Conservation (phyloP, 768 basidiomycete genomes). For the Boletus speciosus region DNA sequence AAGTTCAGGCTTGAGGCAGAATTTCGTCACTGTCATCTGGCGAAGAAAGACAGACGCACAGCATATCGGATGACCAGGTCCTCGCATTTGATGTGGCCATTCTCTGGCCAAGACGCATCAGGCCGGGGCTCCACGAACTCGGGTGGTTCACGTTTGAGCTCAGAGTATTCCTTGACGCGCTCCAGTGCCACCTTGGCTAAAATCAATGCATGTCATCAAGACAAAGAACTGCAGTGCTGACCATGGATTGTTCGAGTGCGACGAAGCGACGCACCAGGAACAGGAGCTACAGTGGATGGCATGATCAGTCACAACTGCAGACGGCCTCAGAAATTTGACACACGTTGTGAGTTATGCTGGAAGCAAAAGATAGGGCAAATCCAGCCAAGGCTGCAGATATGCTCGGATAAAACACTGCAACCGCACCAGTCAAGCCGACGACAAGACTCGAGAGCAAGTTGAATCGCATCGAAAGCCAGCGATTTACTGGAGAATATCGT, state of each 20-base stretch:
- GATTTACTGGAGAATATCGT: conserved; percentile 55
- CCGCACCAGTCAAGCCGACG: conserved; percentile 67
- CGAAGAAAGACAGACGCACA: conserved; percentile 38
- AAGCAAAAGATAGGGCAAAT: conserved; percentile 82
- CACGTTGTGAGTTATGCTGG: conserved; percentile 68
- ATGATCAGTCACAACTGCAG: conserved; percentile 16
- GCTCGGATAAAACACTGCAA: conserved; percentile 62
- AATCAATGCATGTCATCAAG: background rate
- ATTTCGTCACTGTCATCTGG: background rate
- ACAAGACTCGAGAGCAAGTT: conserved; percentile 72
- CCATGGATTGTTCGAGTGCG: conserved; percentile 90
- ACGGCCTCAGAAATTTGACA: background rate
- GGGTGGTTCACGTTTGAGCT: conserved; percentile 69
- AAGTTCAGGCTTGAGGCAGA: conserved; percentile 62
- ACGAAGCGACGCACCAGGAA: conserved; percentile 81
- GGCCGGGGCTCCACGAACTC: conserved; percentile 90
- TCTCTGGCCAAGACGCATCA: conserved; percentile 70
- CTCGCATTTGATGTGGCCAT: conserved; percentile 66
- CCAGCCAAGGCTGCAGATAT: conserved; percentile 83
- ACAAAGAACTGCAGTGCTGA: conserved; percentile 25
- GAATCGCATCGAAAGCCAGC: conserved; percentile 89
- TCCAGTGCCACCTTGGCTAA: conserved; percentile 68
- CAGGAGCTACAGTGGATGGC: conserved; percentile 39
- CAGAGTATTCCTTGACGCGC: conserved; percentile 89
- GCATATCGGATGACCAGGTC: conserved; percentile 76